These are phyloP conservation scores for Symbiodinium natans DNA, from an alignment of 73 alveolate genomes.

Conservation along the genomic window DNA sequence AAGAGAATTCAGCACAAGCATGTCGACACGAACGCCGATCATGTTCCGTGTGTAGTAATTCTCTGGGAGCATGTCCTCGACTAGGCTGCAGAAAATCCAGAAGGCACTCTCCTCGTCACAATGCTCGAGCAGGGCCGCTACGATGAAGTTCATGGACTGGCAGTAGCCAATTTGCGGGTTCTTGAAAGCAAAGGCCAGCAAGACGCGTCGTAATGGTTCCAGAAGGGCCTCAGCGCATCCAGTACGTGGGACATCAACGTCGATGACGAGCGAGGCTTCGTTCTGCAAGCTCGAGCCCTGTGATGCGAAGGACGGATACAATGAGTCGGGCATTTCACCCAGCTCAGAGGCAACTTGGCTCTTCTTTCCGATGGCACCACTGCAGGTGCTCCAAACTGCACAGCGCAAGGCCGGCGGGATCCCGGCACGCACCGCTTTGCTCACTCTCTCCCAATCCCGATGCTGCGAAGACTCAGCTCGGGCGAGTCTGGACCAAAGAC, in stretches of 20 bases:
- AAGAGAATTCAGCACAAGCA: conserved; percentile 50
- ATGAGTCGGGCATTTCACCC: neutral
- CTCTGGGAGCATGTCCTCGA: conserved; percentile 91
- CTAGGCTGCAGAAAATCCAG: conserved; percentile 95
- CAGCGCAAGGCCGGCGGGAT: conserved; percentile 42
- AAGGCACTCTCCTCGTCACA: conserved; percentile 97
- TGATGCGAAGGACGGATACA: conserved; percentile 27
- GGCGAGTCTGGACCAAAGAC: conserved; percentile 46
- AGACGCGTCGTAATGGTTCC: conserved; percentile 93
- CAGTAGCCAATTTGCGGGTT: conserved; percentile 98
- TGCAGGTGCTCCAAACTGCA: conserved; percentile 66
- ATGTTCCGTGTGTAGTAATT: conserved; percentile 61
- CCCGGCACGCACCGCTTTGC: conserved; percentile 68
- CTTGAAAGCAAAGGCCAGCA: conserved; percentile 96
- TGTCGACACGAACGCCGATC: conserved; percentile 74
- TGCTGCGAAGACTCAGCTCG: neutral
- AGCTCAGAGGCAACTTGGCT: neutral
- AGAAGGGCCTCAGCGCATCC: conserved; percentile 50
- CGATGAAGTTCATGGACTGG: conserved; percentile 99
- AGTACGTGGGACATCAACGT: conserved; percentile 86
- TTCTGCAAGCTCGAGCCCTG: conserved; percentile 34
- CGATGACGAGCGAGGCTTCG: conserved; percentile 77
- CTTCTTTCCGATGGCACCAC: conserved; percentile 76
- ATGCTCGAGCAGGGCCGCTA: conserved; percentile 96
- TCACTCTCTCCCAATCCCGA: conserved; percentile 69